A percentile compares a stretch with the other conserved stretches of the same genome.
These are phyloP conservation scores for Schizosaccharomyces japonicus DNA, from an alignment of 805 yeast species.

Conservation along the genomic window DNA sequence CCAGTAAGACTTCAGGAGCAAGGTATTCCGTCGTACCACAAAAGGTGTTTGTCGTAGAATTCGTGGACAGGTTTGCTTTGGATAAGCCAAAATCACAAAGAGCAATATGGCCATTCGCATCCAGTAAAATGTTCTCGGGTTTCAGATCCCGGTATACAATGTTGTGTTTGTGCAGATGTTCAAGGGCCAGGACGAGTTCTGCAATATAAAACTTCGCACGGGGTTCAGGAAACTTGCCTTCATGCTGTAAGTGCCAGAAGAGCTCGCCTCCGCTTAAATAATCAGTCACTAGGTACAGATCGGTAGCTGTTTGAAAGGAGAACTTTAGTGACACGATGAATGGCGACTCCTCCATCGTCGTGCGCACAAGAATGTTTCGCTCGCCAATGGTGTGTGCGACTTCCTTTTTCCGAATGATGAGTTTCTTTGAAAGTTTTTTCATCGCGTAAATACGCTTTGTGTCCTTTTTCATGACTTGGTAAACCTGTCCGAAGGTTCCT, in stretches of 20 bases:
- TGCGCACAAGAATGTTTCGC: constrained; percentile 76
- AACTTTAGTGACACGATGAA: constrained; percentile 89
- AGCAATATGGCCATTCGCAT: constrained; percentile 93
- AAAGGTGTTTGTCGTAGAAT: constrained; percentile 79
- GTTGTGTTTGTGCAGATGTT: constrained; percentile 83
- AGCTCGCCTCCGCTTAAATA: constrained; percentile 97
- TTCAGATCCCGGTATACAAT: constrained; percentile 91
- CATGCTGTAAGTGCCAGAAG: constrained; percentile 90
- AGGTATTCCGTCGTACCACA: constrained; percentile 96
- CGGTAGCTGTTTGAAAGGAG: constrained; percentile 85
- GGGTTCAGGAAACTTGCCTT: constrained; percentile 78
- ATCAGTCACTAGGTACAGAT: constrained; percentile 80
- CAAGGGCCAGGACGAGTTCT: constrained; percentile 75
- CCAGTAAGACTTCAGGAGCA: constrained; percentile 88
- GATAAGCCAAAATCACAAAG: constrained; percentile 92
- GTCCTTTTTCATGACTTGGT: constrained; percentile 79
- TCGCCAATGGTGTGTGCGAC: constrained; percentile 96
- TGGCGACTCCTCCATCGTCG: constrained; percentile 70
- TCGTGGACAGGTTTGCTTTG: constrained; percentile 67
- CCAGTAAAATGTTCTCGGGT: constrained; percentile 85
- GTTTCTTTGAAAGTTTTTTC: constrained; percentile 87
- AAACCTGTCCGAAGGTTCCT: constrained; percentile 95
- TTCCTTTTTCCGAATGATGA: constrained; percentile 88
- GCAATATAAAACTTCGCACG: constrained; percentile 94
- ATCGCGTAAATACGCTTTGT: constrained; percentile 83